A percentile compares a stretch with the other conserved stretches of the same genome.
These are phyloP conservation scores for Pseudogymnoascus sp. DNA, from an alignment of 2,329 filamentous ascomycete species.

Conservation along the genomic window DNA sequence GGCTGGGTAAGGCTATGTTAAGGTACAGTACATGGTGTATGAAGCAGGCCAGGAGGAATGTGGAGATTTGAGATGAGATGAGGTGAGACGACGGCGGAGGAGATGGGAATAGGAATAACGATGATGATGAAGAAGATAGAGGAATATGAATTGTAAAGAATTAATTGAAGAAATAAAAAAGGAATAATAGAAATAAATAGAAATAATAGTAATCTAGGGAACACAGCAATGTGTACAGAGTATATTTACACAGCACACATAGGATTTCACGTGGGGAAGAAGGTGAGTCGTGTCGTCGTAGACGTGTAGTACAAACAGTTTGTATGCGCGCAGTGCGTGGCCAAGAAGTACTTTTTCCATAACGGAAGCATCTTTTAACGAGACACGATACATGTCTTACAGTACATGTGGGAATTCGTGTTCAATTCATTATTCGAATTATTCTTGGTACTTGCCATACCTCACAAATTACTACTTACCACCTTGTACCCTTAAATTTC, in stretches of 20 bases:
- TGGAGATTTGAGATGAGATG: not conserved
- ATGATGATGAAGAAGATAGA: not conserved
- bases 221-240: not conserved
- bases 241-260: not conserved
- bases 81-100: not conserved
- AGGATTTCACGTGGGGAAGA: not conserved
- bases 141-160: not conserved
- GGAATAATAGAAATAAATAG: not conserved
- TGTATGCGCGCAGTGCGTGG: not conserved
- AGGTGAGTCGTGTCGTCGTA: not conserved
- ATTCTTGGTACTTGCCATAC: not conserved
- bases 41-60: not conserved
- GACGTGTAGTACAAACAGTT: not conserved
- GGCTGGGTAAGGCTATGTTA: conserved; percentile 5
- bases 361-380: not conserved
- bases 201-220: not conserved
- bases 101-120: not conserved
- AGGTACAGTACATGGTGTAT: not conserved
- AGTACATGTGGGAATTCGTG: not conserved
- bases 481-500: not conserved
- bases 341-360: not conserved
- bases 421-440: not conserved
- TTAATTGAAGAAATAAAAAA: not conserved
- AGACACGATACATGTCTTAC: not conserved
- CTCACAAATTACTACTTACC: not conserved